Evolutionary conservation across 148 eudicot genomes (phyloP).

Genomic region (Amaranthus cruentus): DNA sequence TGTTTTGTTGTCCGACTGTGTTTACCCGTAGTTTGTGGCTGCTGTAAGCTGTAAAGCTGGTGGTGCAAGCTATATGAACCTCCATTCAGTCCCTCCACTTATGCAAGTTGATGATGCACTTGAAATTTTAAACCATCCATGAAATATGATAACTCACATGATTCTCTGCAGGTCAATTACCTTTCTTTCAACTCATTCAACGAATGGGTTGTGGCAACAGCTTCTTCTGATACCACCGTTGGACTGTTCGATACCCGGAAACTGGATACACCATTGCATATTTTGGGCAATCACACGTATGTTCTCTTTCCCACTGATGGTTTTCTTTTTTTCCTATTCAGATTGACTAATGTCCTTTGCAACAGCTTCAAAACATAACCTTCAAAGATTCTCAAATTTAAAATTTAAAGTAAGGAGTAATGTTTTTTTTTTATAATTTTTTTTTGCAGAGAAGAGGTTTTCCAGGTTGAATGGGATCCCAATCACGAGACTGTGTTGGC

Average conservation of each 20-base stretch:
- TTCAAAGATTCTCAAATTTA: no score
- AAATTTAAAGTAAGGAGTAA: no score
- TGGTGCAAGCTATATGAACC: no score
- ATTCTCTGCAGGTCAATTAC: constrained; percentile 65
- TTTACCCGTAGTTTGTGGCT: no score
- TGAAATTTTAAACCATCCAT: background rate
- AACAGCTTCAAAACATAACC: background rate
- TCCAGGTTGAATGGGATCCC: constrained; percentile 99
- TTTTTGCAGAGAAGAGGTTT: constrained; percentile 76
- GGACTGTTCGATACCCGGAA: constrained; percentile 90
- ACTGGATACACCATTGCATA: constrained; percentile 66
- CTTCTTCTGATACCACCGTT: constrained; percentile 87
- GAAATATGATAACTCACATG: background rate
- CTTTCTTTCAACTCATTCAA: constrained; percentile 84
- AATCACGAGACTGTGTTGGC: constrained; percentile 91
- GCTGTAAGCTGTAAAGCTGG: no score
- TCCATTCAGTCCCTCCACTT: background rate
- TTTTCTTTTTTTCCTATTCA: background rate
- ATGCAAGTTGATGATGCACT: background rate
- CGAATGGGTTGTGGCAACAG: constrained; percentile 90
- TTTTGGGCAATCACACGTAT: constrained; percentile 72
- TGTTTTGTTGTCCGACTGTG: no score
- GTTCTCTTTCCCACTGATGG: constrained; percentile 9
- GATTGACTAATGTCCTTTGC: background rate
- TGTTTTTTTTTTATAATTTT: no score